Conservation (phyloP, 345 rosid species). For the Eucalyptus pauciflora region DNA sequence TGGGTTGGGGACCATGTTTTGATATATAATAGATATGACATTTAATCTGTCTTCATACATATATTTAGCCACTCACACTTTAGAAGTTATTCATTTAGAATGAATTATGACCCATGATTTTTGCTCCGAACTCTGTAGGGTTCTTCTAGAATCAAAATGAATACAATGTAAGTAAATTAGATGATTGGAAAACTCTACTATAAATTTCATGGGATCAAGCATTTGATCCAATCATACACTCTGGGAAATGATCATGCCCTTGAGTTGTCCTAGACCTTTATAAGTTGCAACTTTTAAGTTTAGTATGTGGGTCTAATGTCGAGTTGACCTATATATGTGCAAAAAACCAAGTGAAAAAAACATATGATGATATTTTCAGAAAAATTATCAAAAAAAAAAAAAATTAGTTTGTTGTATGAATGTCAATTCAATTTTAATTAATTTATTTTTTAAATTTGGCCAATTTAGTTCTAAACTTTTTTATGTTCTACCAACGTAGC, state of each 20-base stretch:
- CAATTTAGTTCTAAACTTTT: not conserved
- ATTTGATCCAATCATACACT: not conserved
- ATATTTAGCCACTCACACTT: not conserved
- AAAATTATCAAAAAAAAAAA: not conserved
- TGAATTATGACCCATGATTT: not conserved
- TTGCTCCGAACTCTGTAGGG: not conserved
- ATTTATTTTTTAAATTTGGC: not conserved
- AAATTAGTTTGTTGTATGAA: rapidly evolving
- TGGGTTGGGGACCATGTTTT: not conserved
- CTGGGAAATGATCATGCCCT: not conserved
- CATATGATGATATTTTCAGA: rapidly evolving
- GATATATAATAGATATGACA: not conserved
- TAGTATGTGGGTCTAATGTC: not conserved
- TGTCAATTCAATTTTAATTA: not conserved
- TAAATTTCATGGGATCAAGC: not conserved
- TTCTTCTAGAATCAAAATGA: not conserved
- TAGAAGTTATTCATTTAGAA: not conserved
- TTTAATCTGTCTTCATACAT: not conserved
- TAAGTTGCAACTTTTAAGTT: not conserved
- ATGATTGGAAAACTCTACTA: not conserved
- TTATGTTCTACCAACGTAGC: not conserved
- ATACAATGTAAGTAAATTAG: not conserved
- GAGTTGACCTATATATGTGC: not conserved
- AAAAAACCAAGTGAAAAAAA: not conserved
- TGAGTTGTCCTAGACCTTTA: not conserved